Evolutionary conservation across 345 rosid species (phyloP), one percentile per base, ranked within the genome.

Genomic region (Arabidopsis arenosa): DNA sequence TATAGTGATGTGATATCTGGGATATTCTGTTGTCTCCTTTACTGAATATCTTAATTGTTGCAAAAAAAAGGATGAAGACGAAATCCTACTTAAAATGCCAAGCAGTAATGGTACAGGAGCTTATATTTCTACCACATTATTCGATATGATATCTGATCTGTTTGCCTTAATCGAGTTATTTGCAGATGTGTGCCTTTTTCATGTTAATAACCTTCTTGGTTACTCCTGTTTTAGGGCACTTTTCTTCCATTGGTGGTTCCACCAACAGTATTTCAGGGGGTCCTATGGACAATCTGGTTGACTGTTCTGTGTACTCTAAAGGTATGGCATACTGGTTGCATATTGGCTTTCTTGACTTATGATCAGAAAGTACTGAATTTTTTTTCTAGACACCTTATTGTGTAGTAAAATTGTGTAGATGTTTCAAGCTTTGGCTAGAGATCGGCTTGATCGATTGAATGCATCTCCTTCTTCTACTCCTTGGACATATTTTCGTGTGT

Each of bases 391-490:
- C 55, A 51, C 30, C 15, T 13, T 51, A 21, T 18, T 9, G 13
- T 3, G 13, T 51, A 9, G 26, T 51, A 28, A 17, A 51, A 18
- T 51, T 9, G 30, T 51, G 26, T 51, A 51, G 55, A 51, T 51
- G 55, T 51, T 51, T 21, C 55, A 51, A 51, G 55, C 55, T 51
- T 18, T 51, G 55, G 55, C 55, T 51, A 51, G 62, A 81, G 97
- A 92, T 79, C 89, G 95, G 58, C 90, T 92, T 72, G 97, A 92
- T 52, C 87, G 87, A 36, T 75, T 92, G 84, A 92, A 89, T 79
- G 89, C 97, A 45, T 92, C 95, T 81, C 97, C 97, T 67, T 84
- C 92, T 55, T 87, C 89, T 66, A 83, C 84, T n/a, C 87, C 91
- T 0, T 87, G 93, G 92, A 82, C 86, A 67, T 88, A 88, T 72